Conservation (phyloP, 257 asterid species). For the Primulina huaijiensis region DNA sequence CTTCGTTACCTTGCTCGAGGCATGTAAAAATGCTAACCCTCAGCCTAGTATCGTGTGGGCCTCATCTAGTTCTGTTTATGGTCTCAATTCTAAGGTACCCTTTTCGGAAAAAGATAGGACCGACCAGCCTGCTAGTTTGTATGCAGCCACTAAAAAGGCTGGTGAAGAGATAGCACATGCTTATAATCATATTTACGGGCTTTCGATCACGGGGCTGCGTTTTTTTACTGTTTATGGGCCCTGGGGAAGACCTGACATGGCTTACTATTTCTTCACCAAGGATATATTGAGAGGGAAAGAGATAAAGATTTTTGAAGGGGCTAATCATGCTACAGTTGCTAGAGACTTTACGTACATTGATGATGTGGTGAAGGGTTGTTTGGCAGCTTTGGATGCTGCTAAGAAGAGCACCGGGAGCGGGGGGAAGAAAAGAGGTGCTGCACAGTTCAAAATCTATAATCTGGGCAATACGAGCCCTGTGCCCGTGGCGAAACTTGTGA, state of each 20-base stretch:
- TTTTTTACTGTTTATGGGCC: conserved; percentile 90
- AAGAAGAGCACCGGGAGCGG: conserved; percentile 70
- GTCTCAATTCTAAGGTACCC: conserved; percentile 76
- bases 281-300: conserved; percentile 70
- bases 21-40: conserved; percentile 54
- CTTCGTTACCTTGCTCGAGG: conserved; percentile 62
- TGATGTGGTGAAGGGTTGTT: conserved; percentile 79
- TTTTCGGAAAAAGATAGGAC: conserved; percentile 72
- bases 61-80: conserved; percentile 79
- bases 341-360: conserved; percentile 80
- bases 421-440: conserved; percentile 55
- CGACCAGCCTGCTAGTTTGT: conserved; percentile 78
- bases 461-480: conserved; percentile 71
- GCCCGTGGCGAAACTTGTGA: conserved; percentile 57
- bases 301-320: conserved; percentile 65
- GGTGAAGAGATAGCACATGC: conserved; percentile 84
- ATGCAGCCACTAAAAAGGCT: conserved; percentile 86
- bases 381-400: conserved; percentile 63
- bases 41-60: conserved; percentile 83
- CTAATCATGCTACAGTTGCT: conserved; percentile 64
- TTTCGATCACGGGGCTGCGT: conserved; percentile 68
- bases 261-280: conserved; percentile 72
- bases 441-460: conserved; percentile 61
- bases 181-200: conserved; percentile 75
- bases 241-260: conserved; percentile 94